Evolutionary conservation across 495 filamentous ascomycete genomes (phyloP), one percentile per base, ranked within the genome.

Genomic region (Hyaloscypha variabilis): DNA sequence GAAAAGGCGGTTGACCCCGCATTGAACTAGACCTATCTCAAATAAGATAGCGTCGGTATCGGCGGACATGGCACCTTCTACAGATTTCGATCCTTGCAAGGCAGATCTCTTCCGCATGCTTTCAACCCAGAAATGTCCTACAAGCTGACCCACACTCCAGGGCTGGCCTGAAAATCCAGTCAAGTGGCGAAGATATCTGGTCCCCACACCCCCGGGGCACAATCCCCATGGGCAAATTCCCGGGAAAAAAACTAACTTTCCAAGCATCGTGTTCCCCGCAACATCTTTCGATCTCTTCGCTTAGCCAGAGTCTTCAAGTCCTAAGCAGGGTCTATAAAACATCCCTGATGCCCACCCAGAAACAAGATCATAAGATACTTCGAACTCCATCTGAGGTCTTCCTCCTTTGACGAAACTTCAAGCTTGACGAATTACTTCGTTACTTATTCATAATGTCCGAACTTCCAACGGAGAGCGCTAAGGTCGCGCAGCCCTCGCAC

Each of bases 1-100:
- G 56, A 5, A 58, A 58, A 30, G 56, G 56, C 56, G 56, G 56
- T 51, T 17, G 2, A 51, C 49, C 49, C 49, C 49, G 49, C 56
- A 58, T 58, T 19, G 56, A 6, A 51, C 49, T 51, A 8, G 49
- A 5, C 49, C 49, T 51, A 8, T 46, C 3, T 21, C 31, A 51
- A 51, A 6, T 6, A 1, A 6, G n/a, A 51, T 2, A 6, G 49
- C 49, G 49, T 51, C 49, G 49, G 49, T 14, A 51, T 5, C 49
- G 49, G 49, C 49, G 49, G 49, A 51, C 49, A 51, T 51, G 49
- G 49, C 49, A 51, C 49, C 49, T 51, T 51, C 11, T 51, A 5
- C 49, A 51, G 49, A 51, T 19, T 51, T 51, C 49, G n/a, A 17
- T 25, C 49, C 49, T 51, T 51, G 49, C 0, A 19, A 51, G 10